Conservation (phyloP, 129 eudicot genomes). For the Centaurea solstitialis region DNA sequence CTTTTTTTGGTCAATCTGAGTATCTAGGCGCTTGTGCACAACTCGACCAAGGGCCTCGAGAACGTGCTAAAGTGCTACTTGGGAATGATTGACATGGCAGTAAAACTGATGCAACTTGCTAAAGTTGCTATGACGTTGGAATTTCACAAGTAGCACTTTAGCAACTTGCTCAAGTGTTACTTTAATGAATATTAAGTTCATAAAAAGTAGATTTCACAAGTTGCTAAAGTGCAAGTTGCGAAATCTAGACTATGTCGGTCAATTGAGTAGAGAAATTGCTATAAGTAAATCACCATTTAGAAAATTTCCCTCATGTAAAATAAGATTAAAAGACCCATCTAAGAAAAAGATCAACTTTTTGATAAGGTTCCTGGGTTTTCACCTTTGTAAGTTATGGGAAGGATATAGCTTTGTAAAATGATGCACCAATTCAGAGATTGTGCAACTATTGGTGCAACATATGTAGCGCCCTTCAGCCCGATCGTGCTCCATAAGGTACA, state of each 20-base stretch:
- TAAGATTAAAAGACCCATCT: neutral
- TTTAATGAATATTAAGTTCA: too few relatives aligned
- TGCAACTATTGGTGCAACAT: slow-evolving; percentile 59
- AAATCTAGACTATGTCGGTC: neutral
- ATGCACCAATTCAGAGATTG: slow-evolving; percentile 53
- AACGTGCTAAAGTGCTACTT: neutral
- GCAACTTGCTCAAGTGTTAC: too few relatives aligned
- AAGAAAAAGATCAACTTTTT: neutral
- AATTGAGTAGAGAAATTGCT: neutral
- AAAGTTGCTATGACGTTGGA: too few relatives aligned
- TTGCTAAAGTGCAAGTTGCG: neutral
- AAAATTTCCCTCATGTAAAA: neutral
- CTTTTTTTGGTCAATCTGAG: too few relatives aligned
- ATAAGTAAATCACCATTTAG: neutral
- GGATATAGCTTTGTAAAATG: slow-evolving; percentile 57
- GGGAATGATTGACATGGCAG: too few relatives aligned
- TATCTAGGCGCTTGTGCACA: too few relatives aligned
- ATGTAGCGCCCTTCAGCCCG: slow-evolving; percentile 69
- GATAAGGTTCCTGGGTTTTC: neutral
- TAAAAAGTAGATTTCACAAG: neutral
- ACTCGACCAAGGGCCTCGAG: too few relatives aligned
- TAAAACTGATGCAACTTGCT: too few relatives aligned
- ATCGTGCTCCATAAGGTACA: slow-evolving; percentile 80
- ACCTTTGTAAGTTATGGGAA: slow-evolving; percentile 54
- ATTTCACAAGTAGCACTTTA: too few relatives aligned